Evolutionary conservation across 306 rosid genomes (phyloP).

Genomic region (Vachellia pachyceras): DNA sequence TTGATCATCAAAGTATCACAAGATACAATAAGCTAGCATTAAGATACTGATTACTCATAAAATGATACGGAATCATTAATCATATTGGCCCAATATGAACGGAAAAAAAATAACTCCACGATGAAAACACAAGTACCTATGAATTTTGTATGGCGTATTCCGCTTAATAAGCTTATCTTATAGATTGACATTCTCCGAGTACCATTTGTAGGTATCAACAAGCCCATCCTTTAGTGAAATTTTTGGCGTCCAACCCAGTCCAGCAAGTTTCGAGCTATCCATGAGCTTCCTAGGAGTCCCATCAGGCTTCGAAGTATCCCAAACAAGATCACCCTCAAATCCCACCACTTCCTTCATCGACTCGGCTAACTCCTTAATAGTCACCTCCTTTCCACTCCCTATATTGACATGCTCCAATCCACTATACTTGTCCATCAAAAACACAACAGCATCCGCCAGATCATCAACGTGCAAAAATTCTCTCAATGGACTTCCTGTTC

Average conservation of each 20-base stretch:
- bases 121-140: slow-evolving; percentile 40
- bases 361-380: slow-evolving; percentile 87
- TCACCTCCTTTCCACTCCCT: slow-evolving; percentile 94
- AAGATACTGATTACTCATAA: slow-evolving; percentile 42
- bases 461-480: slow-evolving; percentile 96
- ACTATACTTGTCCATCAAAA: slow-evolving; percentile 79
- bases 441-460: slow-evolving; percentile 77
- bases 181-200: slow-evolving; percentile 68
- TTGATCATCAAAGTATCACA: slow-evolving; percentile 19
- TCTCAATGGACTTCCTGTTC: slow-evolving; percentile 88
- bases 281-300: slow-evolving; percentile 97
- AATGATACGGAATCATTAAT: slow-evolving; percentile 43
- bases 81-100: slow-evolving; percentile 31
- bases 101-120: slow-evolving; percentile 17
- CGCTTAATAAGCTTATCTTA: slow-evolving; percentile 48
- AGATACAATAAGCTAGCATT: slow-evolving; percentile 18
- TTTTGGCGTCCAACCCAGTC: slow-evolving; percentile 83
- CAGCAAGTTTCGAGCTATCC: slow-evolving; percentile 86
- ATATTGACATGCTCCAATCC: slow-evolving; percentile 83
- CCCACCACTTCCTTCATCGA: slow-evolving; percentile 92
- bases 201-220: slow-evolving; percentile 89
- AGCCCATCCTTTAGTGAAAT: slow-evolving; percentile 93
- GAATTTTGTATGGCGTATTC: slow-evolving; percentile 34
- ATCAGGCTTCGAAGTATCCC: slow-evolving; percentile 91
- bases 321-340: slow-evolving; percentile 83